Conservation (phyloP, 306 rosid genomes). For the Pyrus betulifolia region DNA sequence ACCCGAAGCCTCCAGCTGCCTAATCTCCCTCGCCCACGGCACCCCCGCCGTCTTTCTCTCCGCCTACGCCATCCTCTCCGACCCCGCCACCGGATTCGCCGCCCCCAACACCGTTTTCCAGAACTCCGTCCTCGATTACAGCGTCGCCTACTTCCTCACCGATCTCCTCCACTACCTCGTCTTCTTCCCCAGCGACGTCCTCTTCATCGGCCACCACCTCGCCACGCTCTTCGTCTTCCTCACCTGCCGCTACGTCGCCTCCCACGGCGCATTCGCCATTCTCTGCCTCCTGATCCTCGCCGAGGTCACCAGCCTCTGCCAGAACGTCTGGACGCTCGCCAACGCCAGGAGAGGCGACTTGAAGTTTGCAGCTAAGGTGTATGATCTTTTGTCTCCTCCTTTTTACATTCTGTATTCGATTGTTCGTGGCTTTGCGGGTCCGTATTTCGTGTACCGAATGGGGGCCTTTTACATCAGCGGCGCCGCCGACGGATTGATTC, state of each 20-base stretch:
- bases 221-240: conserved; percentile 80
- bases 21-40: conserved; percentile 74
- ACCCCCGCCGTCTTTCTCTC: conserved; percentile 69
- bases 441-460: conserved; percentile 63
- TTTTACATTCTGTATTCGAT: conserved; percentile 51
- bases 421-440: conserved; percentile 60
- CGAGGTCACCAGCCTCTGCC: conserved; percentile 71
- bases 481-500: conserved; percentile 45
- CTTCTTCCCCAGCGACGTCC: conserved; percentile 62
- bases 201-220: conserved; percentile 81
- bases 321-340: conserved; percentile 84
- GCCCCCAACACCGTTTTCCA: conserved; percentile 44
- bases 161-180: conserved; percentile 70
- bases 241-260: conserved; percentile 78
- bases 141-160: conserved; percentile 74
- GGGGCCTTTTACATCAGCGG: conserved; percentile 42
- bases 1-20: conserved; percentile 74
- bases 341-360: conserved; percentile 35
- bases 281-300: conserved; percentile 63
- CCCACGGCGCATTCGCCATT: conserved; percentile 59
- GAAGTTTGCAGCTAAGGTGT: conserved; percentile 40
- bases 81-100: conserved; percentile 43
- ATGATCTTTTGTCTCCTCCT: conserved; percentile 51
- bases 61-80: conserved; percentile 35
- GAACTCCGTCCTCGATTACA: conserved; percentile 64